A percentile compares a stretch with the other conserved stretches of the same genome.
Conservation (phyloP, 345 rosid species). For the Camelina neglecta region DNA sequence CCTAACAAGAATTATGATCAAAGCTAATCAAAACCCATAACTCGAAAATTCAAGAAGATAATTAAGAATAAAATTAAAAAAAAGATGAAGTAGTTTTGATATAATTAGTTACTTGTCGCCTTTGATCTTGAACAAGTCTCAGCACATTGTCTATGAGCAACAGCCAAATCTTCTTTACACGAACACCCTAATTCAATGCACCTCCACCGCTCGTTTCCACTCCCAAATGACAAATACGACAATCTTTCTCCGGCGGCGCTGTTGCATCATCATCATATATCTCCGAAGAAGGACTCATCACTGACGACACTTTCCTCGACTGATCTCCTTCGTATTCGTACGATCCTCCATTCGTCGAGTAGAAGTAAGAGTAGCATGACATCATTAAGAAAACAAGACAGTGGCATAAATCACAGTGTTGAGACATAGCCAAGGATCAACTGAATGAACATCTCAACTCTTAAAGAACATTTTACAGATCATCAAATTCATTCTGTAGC, state of each 20-base stretch:
- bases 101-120: constrained; percentile 66
- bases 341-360: constrained; percentile 76
- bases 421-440: too few relatives aligned
- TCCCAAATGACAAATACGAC: constrained; percentile 93
- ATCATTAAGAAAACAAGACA: constrained; percentile 21
- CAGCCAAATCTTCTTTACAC: constrained; percentile 90
- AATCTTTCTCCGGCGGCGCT: constrained; percentile 62
- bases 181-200: constrained; percentile 87
- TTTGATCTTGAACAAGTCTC: constrained; percentile 95
- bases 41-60: neutral
- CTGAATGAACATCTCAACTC: too few relatives aligned
- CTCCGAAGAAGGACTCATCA: constrained; percentile 49
- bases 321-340: constrained; percentile 51
- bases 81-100: neutral
- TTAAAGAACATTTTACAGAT: too few relatives aligned
- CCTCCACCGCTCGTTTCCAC: constrained; percentile 68
- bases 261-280: constrained; percentile 62
- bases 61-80: neutral
- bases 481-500: too few relatives aligned
- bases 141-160: constrained; percentile 95
- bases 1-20: constrained; percentile 1
- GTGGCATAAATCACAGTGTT: too few relatives aligned
- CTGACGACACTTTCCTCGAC: constrained; percentile 50
- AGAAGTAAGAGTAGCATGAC: constrained; percentile 83
- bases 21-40: neutral